Evolutionary conservation across 78 protist species (phyloP), one percentile per base, ranked within the genome.

Genomic region (Salpingoeca rosetta): DNA sequence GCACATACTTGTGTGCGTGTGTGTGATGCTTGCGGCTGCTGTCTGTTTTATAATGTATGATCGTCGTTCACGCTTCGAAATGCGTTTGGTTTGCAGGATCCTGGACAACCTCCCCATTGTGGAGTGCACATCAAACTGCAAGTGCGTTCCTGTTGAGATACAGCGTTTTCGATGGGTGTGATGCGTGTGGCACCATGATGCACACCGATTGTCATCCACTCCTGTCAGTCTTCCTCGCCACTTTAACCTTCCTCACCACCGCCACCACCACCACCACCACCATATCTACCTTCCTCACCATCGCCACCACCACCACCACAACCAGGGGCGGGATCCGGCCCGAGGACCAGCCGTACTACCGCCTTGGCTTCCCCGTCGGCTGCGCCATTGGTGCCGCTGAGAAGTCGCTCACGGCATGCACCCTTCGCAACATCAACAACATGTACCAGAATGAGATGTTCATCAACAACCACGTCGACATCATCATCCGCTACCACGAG

Each of bases 401-500:
- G 31, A 51, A 51, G 65, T 22, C 31, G 31, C 7, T 51, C 31
- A 51, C 65, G 31, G 17, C 17, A 22, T 51, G 86, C 81, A 7
- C 73, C 38, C 36, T 25, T 27, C 26, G 42, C 11, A 83, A 57
- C 38, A 37, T 38, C 80, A 11, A 11, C 76, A 27, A 27, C 37
- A 72, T 27, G 76, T 27, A 27, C 35, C 17, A 12, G 36, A 27
- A 27, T 2, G 76, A 27, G 17, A 7, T 27, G 22, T 72, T 27
- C 51, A 78, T 88, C 78, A 51, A 91, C 83, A 93, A 93, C 86
- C 95, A 93, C 80, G 56, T 88, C 0, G 42, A 65, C n/a, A 91
- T 93, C 28, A 85, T 2, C 24, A 44, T 94, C 39, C 28, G 11
- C 27, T 86, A 87, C 72, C 93, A 94, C 45, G 38, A 80, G 11